Conservation (phyloP, 1,139 yeast genomes). For the Diutina siamensis region DNA sequence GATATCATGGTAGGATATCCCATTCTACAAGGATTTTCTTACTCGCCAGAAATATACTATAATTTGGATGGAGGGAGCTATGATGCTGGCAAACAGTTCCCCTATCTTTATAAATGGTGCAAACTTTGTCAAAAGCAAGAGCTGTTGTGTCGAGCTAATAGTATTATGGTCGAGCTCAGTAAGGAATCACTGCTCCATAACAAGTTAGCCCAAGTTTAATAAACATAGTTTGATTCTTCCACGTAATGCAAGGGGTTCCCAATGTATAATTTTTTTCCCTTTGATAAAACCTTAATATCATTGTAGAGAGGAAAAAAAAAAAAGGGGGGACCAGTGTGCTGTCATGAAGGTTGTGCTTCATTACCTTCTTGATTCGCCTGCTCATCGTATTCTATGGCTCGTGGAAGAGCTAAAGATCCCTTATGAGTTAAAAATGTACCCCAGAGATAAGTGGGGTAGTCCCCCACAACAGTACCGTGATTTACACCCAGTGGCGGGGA, state of each 20-base stretch:
- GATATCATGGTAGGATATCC: conserved; percentile 1
- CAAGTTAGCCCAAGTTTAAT: background rate
- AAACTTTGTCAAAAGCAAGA: background rate
- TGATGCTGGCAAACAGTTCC: background rate
- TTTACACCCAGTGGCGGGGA: background rate
- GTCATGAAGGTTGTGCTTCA: background rate
- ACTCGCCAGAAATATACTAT: conserved; percentile 1
- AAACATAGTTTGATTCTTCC: background rate
- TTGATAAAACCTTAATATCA: no score
- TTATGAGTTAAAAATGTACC: background rate
- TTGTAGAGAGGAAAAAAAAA: background rate
- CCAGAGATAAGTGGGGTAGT: background rate
- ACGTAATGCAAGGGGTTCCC: background rate
- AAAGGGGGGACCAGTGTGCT: background rate
- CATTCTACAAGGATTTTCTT: background rate
- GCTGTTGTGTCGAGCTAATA: background rate
- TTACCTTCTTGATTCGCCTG: background rate
- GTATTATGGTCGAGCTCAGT: background rate
- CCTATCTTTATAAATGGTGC: background rate
- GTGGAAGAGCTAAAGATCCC: background rate
- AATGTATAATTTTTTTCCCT: background rate
- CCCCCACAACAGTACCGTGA: background rate
- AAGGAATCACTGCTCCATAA: background rate
- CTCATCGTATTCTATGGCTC: background rate
- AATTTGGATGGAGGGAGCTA: background rate